Evolutionary conservation across 2,329 filamentous ascomycete species (phyloP).

Genomic region (Coleophoma crateriformis): DNA sequence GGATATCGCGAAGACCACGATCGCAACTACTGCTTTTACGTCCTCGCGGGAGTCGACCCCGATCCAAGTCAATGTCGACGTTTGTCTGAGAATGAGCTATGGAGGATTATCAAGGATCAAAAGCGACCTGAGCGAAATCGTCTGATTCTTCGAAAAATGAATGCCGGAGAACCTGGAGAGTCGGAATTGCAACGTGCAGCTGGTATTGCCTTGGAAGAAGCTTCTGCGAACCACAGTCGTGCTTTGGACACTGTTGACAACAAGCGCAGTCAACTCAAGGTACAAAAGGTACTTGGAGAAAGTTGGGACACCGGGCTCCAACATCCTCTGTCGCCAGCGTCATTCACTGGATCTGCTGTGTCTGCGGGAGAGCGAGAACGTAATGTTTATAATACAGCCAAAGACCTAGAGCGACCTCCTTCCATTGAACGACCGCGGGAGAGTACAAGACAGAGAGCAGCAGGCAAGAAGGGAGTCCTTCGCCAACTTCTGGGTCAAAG

Average conservation of each 20-base stretch:
- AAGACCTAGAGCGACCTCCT: slow-evolving; percentile 51
- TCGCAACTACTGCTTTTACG: slow-evolving; percentile 95
- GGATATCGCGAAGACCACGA: slow-evolving; percentile 84
- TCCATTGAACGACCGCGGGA: slow-evolving; percentile 30
- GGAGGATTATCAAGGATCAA: slow-evolving; percentile 84
- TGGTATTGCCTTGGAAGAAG: slow-evolving; percentile 84
- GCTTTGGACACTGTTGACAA: slow-evolving; percentile 57
- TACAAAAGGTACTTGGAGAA: slow-evolving; percentile 85
- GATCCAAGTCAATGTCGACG: slow-evolving; percentile 76
- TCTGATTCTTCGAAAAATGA: slow-evolving; percentile 87
- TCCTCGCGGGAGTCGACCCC: slow-evolving; percentile 78
- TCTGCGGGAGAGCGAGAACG: slow-evolving; percentile 55
- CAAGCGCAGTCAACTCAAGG: slow-evolving; percentile 77
- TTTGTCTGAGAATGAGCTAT: slow-evolving; percentile 80
- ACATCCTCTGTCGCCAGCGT: slow-evolving; percentile 80
- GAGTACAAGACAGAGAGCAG: slow-evolving; percentile 19
- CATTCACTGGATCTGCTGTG: slow-evolving; percentile 37
- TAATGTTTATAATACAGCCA: slow-evolving; percentile 54
- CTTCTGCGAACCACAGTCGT: slow-evolving; percentile 63
- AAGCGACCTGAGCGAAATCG: slow-evolving; percentile 82
- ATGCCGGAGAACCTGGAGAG: slow-evolving; percentile 80
- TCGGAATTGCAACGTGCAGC: slow-evolving; percentile 84
- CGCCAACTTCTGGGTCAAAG: slow-evolving; percentile 86
- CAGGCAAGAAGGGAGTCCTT: slow-evolving; percentile 51
- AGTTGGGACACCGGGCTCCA: slow-evolving; percentile 74